phyloP scores from a whole-genome alignment of 192 early-diverging fungal genomes.

The Polychytrium aggregatum region DNA sequence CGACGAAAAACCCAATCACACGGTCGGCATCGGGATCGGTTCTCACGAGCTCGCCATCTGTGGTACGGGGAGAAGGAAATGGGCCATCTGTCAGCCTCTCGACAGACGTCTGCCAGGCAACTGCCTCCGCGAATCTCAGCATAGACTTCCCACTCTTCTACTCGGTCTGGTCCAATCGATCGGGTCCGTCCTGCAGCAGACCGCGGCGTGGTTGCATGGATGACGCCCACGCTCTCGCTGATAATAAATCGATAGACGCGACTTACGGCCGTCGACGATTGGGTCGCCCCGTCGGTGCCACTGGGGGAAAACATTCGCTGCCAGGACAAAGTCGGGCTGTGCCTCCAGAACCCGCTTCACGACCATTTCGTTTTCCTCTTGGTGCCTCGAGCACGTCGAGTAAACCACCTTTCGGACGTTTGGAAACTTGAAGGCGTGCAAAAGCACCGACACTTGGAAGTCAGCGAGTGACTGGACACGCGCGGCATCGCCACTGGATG shows the following conservation, averaged over 20 bases:
- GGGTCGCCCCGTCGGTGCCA: slow-evolving; percentile 72
- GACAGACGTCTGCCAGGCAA: too few species aligned
- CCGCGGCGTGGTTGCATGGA: too few species aligned
- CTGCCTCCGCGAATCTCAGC: too few species aligned
- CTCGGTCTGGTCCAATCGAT: too few species aligned
- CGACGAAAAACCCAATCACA: slow-evolving; percentile 96
- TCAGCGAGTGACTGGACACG: slow-evolving; percentile 68
- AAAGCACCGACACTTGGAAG: slow-evolving; percentile 69
- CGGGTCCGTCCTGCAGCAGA: too few species aligned
- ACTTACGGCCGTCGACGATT: slow-evolving; percentile 15
- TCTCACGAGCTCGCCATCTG: slow-evolving; percentile 58
- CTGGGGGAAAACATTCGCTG: slow-evolving; percentile 51
- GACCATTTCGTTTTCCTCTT: slow-evolving; percentile 88
- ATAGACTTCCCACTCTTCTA: too few species aligned
- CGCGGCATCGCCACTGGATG: too few species aligned
- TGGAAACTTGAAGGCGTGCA: slow-evolving; percentile 74
- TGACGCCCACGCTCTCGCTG: too few species aligned
- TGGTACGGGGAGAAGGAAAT: too few species aligned
- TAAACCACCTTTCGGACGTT: slow-evolving; percentile 76
- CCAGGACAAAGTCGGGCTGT: slow-evolving; percentile 44
- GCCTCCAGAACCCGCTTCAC: slow-evolving; percentile 55
- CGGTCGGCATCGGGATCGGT: slow-evolving; percentile 68
- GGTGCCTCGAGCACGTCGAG: slow-evolving; percentile 93
- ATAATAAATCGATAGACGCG: neutral
- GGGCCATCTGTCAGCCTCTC: slow-evolving; percentile 11